Evolutionary conservation across 1,284 basidiomycete species (phyloP), one percentile per base, ranked within the genome.

Genomic region (Trichosporon inkin): DNA sequence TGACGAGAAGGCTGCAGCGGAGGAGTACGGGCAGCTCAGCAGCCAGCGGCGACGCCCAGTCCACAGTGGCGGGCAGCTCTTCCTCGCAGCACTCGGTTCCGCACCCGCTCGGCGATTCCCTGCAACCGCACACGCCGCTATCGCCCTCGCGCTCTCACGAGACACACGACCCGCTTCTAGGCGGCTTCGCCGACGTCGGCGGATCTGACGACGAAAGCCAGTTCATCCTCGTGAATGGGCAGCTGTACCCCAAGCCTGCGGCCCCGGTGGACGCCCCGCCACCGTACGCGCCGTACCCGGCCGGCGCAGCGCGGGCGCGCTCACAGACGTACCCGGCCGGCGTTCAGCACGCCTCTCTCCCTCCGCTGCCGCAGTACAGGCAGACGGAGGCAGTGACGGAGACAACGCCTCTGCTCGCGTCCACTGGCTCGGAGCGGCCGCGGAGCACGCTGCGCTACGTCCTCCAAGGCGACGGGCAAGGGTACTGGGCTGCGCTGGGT

Each of bases 401-500:
- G 16, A 49, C 24, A 14, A 49, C 44, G 8, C 44, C 44, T 1
- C 44, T 49, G 14, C 44, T 49, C 24, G 44, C 14, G 11, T 38
- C 16, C 24, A 3, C 24, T 14, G 24, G 14, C 16, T 6, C 44
- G 44, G 4, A n/a, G 6, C 14, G 13, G 22, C 6, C 19, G 16
- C 7, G 7, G 44, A 49, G 44, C n/a, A 14, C 44, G 8, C 28
- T 49, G 4, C 22, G 22, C 14, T 49, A 32, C 22, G 28, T 49
- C 14, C 16, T 49, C 44, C 24, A 28, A n/a, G 44, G 44, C 16
- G 44, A 32, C 22, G 44, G 64, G 63, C 66, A 62, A 40, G 57
- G 72, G 52, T 77, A 68, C 56, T 71, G 72, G 70, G 52, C 62
- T n/a, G 70, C 77, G 13, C 14, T 76, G 11, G 57, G 62, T 2